Evolutionary conservation across 1,139 yeast species (phyloP).

Genomic region (Candida smagusa): DNA sequence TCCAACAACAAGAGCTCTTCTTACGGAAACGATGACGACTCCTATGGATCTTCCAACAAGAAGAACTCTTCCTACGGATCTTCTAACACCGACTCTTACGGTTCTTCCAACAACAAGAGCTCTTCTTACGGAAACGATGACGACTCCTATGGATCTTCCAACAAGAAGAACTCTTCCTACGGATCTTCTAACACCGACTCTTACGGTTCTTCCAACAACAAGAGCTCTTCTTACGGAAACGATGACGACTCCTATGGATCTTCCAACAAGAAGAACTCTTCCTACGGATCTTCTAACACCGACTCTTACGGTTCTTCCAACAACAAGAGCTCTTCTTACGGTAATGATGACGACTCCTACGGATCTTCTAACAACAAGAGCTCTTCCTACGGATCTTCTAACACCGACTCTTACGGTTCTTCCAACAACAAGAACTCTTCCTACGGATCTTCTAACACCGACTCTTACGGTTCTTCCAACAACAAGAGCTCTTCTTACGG

Average conservation of each 20-base stretch:
- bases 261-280: constrained; percentile 6
- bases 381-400: constrained; percentile 12
- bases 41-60: constrained; percentile 11
- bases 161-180: constrained; percentile 6
- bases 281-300: constrained; percentile 11
- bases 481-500: constrained; percentile 7
- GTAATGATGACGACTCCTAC: constrained; percentile 10
- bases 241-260: constrained; percentile 8
- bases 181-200: constrained; percentile 10
- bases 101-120: constrained; percentile 10
- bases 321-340: constrained; percentile 8
- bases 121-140: constrained; percentile 12
- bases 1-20: constrained; percentile 9
- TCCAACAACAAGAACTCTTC: constrained; percentile 7
- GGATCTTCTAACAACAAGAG: constrained; percentile 10
- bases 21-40: no score
- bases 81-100: constrained; percentile 10
- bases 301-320: constrained; percentile 8
- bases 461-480: no score
- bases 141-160: constrained; percentile 11
- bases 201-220: constrained; percentile 9
- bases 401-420: constrained; percentile 13
- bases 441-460: constrained; percentile 10
- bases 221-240: constrained; percentile 9
- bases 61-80: constrained; percentile 5